Base-by-base conservation (phyloP, 2,329 filamentous ascomycete species). In the Aspergillus chevalieri region DNA sequence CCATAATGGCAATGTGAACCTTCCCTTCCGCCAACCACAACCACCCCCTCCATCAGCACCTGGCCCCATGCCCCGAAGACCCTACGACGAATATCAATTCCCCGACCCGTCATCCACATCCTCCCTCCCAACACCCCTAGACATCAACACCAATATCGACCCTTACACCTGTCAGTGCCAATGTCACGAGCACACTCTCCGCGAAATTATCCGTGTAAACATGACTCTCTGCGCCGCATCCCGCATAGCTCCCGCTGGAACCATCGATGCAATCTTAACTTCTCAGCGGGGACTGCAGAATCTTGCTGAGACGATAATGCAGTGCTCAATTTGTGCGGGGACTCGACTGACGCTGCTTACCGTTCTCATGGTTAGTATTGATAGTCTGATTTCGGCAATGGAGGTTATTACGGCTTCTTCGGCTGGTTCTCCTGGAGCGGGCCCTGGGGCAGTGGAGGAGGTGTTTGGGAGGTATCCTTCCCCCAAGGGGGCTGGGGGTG, bases 331-430 rank as follows among this genome's bases (percentile, higher is more conserved):
- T 9, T 67, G 65, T 47, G 60, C 53, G 6, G 56, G 57, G 12
- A 53, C 54, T 3, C 54, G 59, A 41, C 50, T 55, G 5, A 60
- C 63, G 10, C 50, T 65, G 22, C 57, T 68, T 12, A 66, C 65
- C 52, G 45, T 66, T 5, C 54, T 66, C 4, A 53, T 66, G 12
- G 55, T 67, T 39, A 58, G 58, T 1, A 65, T 67, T 33, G 65
- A 68, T 41, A 61, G 57, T 39, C 47, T 65, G 14, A 49, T 65
- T 2, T 58, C 57, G 1, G 53, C 55, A 2, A 52, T 67, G 2
- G 64, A 66, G 43, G 44, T 49, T 3, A 57, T 58, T 15, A 56
- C 50, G 2, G 52, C 52, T 10, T 19, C 38, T 12, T n/a, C 38
- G 7, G 10, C 46, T 34, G 36, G 15, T 9, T 22, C 14, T 15